Evolutionary conservation across 2,329 filamentous ascomycete genomes (phyloP).

Genomic region (Lasiodiplodia sp.): DNA sequence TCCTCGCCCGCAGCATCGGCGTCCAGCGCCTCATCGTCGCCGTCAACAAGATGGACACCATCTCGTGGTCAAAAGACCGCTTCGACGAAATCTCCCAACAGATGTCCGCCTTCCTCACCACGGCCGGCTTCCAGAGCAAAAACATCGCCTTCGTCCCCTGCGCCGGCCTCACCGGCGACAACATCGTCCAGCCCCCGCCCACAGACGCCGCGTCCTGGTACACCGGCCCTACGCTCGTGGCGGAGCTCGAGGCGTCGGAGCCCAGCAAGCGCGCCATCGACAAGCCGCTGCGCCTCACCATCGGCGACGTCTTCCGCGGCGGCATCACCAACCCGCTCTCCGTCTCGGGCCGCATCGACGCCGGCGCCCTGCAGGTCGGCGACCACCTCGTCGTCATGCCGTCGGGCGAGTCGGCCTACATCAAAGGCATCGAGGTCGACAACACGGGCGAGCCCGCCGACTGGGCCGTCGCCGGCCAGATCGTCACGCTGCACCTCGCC

Average conservation of each 20-base stretch:
- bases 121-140: slow-evolving; percentile 81
- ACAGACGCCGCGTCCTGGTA: slow-evolving; percentile 74
- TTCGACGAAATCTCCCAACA: slow-evolving; percentile 88
- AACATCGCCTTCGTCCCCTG: slow-evolving; percentile 89
- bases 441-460: slow-evolving; percentile 63
- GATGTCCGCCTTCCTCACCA: slow-evolving; percentile 80
- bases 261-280: slow-evolving; percentile 73
- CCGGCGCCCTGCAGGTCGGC: slow-evolving; percentile 83
- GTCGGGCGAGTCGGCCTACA: slow-evolving; percentile 77
- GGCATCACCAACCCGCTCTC: slow-evolving; percentile 83
- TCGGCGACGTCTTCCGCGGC: slow-evolving; percentile 84
- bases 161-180: slow-evolving; percentile 87
- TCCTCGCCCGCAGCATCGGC: slow-evolving; percentile 89
- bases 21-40: slow-evolving; percentile 88
- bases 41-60: slow-evolving; percentile 93
- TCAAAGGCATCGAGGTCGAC: slow-evolving; percentile 84
- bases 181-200: slow-evolving; percentile 71
- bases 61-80: slow-evolving; percentile 80
- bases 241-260: slow-evolving; percentile 85
- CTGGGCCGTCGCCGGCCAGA: slow-evolving; percentile 94
- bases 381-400: slow-evolving; percentile 83
- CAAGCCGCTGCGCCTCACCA: slow-evolving; percentile 83
- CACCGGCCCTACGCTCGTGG: slow-evolving; percentile 76
- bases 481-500: slow-evolving; percentile 80
- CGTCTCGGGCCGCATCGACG: slow-evolving; percentile 83